Percentiles rank a stretch among this genome's conserved stretches.
These are phyloP conservation scores for Fusarium torulosum DNA, from an alignment of 2,329 filamentous ascomycete genomes.

Conservation along the genomic window DNA sequence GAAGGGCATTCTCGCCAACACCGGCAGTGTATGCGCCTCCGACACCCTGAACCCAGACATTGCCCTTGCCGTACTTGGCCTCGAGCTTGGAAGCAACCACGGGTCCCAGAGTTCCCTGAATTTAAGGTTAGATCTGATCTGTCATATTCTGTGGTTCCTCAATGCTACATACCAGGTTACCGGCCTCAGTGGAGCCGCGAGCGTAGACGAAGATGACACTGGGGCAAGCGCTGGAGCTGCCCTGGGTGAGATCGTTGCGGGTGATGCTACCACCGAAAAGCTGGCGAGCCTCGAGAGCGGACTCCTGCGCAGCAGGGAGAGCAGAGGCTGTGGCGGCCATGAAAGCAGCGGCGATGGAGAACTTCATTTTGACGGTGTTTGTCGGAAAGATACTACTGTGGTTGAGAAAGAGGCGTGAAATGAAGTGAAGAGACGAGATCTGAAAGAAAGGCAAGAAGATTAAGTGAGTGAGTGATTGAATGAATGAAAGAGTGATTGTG, in stretches of 20 bases:
- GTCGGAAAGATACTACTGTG: not conserved
- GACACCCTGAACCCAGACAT: slow-evolving; percentile 60
- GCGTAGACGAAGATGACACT: slow-evolving; percentile 56
- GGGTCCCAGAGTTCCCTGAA: slow-evolving; percentile 51
- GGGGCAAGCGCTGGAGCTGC: slow-evolving; percentile 51
- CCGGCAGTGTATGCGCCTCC: slow-evolving; percentile 55
- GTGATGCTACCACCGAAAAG: slow-evolving; percentile 20
- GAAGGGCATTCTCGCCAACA: slow-evolving; percentile 54
- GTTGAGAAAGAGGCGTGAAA: not conserved
- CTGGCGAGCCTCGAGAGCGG: slow-evolving; percentile 37
- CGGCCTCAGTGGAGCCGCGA: slow-evolving; percentile 55
- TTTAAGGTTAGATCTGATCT: slow-evolving; percentile 6
- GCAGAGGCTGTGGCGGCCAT: slow-evolving; percentile 36
- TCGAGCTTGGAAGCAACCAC: slow-evolving; percentile 49
- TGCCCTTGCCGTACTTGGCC: slow-evolving; percentile 39
- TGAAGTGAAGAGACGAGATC: slow-evolving; percentile 13
- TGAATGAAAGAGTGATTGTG: slow-evolving; percentile 7
- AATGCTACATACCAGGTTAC: slow-evolving; percentile 53
- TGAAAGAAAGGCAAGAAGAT: slow-evolving; percentile 6
- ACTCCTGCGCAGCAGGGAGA: slow-evolving; percentile 21
- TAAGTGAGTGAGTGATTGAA: slow-evolving; percentile 24
- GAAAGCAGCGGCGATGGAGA: slow-evolving; percentile 30
- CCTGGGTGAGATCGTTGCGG: slow-evolving; percentile 49
- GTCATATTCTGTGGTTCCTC: not conserved
- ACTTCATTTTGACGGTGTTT: slow-evolving; percentile 32